A percentile compares a stretch with the other conserved stretches of the same genome.
Conservation (phyloP, 768 basidiomycete species). For the Leccinum uliginosum region DNA sequence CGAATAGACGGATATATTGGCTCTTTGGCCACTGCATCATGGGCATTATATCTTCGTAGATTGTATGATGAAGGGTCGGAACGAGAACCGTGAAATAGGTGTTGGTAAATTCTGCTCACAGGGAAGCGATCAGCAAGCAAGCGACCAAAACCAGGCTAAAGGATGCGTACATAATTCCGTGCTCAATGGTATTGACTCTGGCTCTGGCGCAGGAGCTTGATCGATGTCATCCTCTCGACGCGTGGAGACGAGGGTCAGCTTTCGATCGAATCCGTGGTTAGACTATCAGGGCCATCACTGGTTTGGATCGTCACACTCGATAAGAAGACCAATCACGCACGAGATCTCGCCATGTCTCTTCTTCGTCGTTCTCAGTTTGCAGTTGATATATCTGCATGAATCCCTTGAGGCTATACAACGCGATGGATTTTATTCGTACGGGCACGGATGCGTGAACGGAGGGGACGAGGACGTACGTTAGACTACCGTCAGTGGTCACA, state of each 20-base stretch:
- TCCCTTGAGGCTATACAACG: slow-evolving; percentile 57
- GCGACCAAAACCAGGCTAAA: background rate
- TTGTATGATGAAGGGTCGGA: slow-evolving; percentile 8
- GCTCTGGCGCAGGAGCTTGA: slow-evolving; percentile 6
- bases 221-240: slow-evolving; percentile 48
- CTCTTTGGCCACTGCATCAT: slow-evolving; percentile 4
- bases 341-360: slow-evolving; percentile 81
- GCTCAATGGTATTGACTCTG: slow-evolving; percentile 11
- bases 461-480: slow-evolving; percentile 53
- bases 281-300: slow-evolving; percentile 38
- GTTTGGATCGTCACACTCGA: slow-evolving; percentile 1
- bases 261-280: slow-evolving; percentile 72
- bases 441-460: background rate
- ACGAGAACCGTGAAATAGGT: slow-evolving; percentile 1
- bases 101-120: slow-evolving; percentile 17
- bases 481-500: slow-evolving; percentile 61
- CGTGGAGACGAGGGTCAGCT: slow-evolving; percentile 53
- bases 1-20: slow-evolving; percentile 6
- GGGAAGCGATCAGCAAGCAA: background rate
- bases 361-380: slow-evolving; percentile 82
- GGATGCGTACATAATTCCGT: slow-evolving; percentile 17
- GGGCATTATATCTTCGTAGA: slow-evolving; percentile 13
- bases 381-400: slow-evolving; percentile 81
- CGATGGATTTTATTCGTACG: background rate
- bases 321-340: slow-evolving; percentile 36